Evolutionary conservation across 176 grass and related monocot genomes (phyloP), one percentile per base, ranked within the genome.

Genomic region (Zea luxurians): DNA sequence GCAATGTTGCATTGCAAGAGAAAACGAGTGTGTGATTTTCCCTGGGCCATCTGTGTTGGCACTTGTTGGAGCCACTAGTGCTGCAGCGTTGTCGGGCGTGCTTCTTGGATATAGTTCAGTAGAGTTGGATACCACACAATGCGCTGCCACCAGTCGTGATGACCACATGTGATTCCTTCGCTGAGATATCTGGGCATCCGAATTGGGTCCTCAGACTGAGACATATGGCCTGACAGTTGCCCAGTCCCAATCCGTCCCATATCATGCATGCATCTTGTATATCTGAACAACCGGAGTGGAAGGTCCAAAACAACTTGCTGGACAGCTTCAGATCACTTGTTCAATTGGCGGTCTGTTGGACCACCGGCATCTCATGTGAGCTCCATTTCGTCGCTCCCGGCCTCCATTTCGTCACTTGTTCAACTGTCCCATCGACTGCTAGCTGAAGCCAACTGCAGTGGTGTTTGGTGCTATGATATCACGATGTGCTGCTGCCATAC

Each of bases 11-110:
- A 57, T 27, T 27, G 27, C 27, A 27, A 27, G 27, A 27, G 27
- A 20, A 34, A 74, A n/a, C 37, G 21, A 60, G 17, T 40, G 46
- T 21, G 64, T 45, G 17, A 69, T 63, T 48, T 80, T 59, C 54
- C 17, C 4, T 81, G 40, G 75, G 48, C 75, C 41, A 83, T 40
- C 81, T 71, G 5, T 79, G 57, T 50, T 76, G 66, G 66, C 34
- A 59, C 71, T 35, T 70, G 37, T 27, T 27, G 27, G 27, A 27
- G 27, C 27, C 27, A 27, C 27, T 27, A 27, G 27, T 27, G 27
- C 27, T 27, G 27, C 27, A 27, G 27, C 27, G 1, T 27, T 27
- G 27, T 27, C 27, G 27, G 27, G 27, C 27, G 27, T 27, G 27
- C 27, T 27, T 27, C 27, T 27, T 27, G 27, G 27, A 27, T 27